phyloP scores from a whole-genome alignment of 345 rosid species.

The Populus deltoides region DNA sequence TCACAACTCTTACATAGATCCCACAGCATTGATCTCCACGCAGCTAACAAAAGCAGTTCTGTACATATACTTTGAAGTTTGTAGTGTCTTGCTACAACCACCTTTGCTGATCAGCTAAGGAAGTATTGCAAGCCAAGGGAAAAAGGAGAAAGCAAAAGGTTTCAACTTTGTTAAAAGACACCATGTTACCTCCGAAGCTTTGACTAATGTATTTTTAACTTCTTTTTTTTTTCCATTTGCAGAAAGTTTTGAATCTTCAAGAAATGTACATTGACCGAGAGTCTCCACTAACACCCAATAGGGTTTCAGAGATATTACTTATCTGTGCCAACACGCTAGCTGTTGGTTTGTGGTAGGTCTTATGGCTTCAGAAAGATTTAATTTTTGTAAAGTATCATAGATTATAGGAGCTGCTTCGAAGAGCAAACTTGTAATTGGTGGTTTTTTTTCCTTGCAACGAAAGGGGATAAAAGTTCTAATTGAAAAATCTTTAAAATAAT shows the following conservation, averaged over 20 bases:
- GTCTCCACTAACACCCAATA: slow-evolving; percentile 13
- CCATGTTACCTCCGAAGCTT: background rate
- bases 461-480: too few relatives aligned
- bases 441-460: background rate
- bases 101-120: slow-evolving; percentile 25
- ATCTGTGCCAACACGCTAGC: slow-evolving; percentile 9
- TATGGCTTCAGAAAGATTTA: background rate
- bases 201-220: slow-evolving; percentile 2
- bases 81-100: background rate
- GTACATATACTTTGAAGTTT: background rate
- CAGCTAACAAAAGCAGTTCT: background rate
- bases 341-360: slow-evolving; percentile 3
- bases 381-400: background rate
- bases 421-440: background rate
- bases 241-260: slow-evolving; percentile 20
- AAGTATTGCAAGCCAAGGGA: background rate
- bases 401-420: background rate
- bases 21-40: background rate
- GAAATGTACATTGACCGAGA: slow-evolving; percentile 8
- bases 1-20: background rate
- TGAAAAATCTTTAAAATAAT: too few relatives aligned
- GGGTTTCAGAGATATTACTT: background rate
- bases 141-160: background rate
- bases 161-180: slow-evolving; percentile 11
- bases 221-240: slow-evolving; percentile 3